Base-by-base conservation (phyloP, 306 rosid species). In the Pterocarpus macrocarpus region DNA sequence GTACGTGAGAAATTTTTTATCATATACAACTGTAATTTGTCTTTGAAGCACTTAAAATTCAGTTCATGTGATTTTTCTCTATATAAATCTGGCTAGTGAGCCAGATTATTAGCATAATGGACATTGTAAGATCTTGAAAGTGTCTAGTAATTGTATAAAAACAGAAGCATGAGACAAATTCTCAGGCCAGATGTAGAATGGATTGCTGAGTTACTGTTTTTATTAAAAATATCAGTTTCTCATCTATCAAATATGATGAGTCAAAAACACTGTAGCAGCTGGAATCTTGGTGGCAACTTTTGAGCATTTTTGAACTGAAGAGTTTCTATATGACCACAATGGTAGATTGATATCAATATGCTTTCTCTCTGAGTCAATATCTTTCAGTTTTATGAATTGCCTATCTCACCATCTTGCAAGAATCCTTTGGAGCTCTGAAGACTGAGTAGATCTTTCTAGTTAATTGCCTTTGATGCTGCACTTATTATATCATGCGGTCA, bases 81-180 rank as follows among this genome's bases (percentile, higher is more conserved):
- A 44, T 85, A 28, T 50, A 36, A 71, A 72, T 35, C 61, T 62
- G 62, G 68, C 30, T 63, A 55, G 16, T 49, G 70, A 77, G 64
- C 44, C 55, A n/a, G 44, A 71, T 71, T 45, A 45, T 71, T 79
- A 43, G 33, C 11, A 35, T 4, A 33, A 12, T 1, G 36, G 36
- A 70, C 57, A 56, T 36, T 36, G 35, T 61, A 64, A 70, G 50
- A 34, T 45, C 61, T 5, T 33, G 13, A 56, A 68, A 57, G 52
- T 45, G 76, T 33, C 62, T 32, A 69, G 2, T 12, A 58, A 68
- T 57, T 55, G 9, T 68, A 69, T 33, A 59, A 69, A n/a, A 44
- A 56, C 7, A 39, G 35, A 30, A 15, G 47, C 45, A 33, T 10
- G 16, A 57, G 5, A 47, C 13, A 8, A 50, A 17, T 14, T 17